Base-by-base conservation (phyloP, 306 rosid genomes). In the Pachyrhizus erosus region DNA sequence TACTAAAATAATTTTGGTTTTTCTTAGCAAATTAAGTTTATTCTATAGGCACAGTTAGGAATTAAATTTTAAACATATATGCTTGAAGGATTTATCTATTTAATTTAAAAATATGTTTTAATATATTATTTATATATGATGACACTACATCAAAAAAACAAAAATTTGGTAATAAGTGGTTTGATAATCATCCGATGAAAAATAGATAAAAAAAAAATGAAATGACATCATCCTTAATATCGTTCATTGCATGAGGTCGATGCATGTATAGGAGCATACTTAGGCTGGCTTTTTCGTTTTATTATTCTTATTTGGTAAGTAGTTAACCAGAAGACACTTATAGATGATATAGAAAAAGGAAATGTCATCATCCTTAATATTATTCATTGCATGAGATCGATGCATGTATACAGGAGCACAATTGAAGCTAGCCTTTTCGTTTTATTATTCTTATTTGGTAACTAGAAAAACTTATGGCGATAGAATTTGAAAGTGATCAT, bases 401-500 rank as follows among this genome's bases (percentile, higher is more conserved):
- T 57, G 29, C 67, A 26, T 60, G 4, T 26, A 60, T 24, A 24
- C 0, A 23, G n/a, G 34, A 60, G 4, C 39, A 61, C 7, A 27
- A 2, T 13, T 61, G 5, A 49, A 14, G 37, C 24, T 64, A 18
- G 21, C 21, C 2, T 64, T 29, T 31, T 64, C 6, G 43, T 64
- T 31, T 29, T 29, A 29, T 64, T 7, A 64, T 64, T 37, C 24
- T 7, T 31, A 64, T 31, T 64, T 64, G 24, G 70, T 31, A 64
- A 64, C 70, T 0, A 15, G 42, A 62, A n/a, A 62, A 45, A 58
- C 52, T 52, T 66, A 23, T 8, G 29, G n/a, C 20, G 29, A 34
- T 23, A 70, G 64, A 70, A 62, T 33, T 23, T 62, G 54, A 62
- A 62, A 80, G 71, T 72, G 73, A 70, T 54, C 37, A 58, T 77